Conservation (phyloP, 208 protist species). For the Leishmania lainsoni region DNA sequence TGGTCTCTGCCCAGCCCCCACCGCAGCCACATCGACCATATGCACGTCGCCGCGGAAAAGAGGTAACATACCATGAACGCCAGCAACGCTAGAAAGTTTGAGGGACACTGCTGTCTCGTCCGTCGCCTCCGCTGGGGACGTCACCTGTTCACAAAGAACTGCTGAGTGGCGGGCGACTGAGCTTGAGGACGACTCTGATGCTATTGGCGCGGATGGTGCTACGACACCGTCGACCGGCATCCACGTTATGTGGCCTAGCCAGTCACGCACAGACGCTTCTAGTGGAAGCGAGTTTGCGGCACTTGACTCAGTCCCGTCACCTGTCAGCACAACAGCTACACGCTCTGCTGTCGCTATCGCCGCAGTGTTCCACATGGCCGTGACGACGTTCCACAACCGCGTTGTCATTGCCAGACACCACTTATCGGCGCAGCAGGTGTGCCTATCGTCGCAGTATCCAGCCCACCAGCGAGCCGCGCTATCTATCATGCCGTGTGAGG, state of each 20-base stretch:
- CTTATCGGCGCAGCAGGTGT: conserved; percentile 41
- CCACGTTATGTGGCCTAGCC: neutral
- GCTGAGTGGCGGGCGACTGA: conserved; percentile 28
- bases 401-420: conserved; percentile 39
- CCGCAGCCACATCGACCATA: conserved; percentile 28
- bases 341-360: neutral
- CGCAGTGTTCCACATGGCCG: conserved; percentile 28
- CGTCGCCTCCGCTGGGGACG: neutral
- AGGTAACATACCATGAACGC: conserved; percentile 7
- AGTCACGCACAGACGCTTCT: neutral
- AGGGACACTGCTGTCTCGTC: neutral
- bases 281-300: neutral
- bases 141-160: conserved; percentile 36
- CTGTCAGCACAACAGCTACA: conserved; percentile 3
- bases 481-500: conserved; percentile 6
- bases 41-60: conserved; percentile 37
- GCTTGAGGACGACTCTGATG: neutral
- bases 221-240: conserved; percentile 7
- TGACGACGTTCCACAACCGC: conserved; percentile 35
- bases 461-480: conserved; percentile 40
- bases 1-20: neutral
- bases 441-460: conserved; percentile 38
- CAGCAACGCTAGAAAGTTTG: neutral
- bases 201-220: neutral
- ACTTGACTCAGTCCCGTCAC: neutral